phyloP scores from a whole-genome alignment of 2,329 filamentous ascomycete species.

The Calonectria hawksworthii region DNA sequence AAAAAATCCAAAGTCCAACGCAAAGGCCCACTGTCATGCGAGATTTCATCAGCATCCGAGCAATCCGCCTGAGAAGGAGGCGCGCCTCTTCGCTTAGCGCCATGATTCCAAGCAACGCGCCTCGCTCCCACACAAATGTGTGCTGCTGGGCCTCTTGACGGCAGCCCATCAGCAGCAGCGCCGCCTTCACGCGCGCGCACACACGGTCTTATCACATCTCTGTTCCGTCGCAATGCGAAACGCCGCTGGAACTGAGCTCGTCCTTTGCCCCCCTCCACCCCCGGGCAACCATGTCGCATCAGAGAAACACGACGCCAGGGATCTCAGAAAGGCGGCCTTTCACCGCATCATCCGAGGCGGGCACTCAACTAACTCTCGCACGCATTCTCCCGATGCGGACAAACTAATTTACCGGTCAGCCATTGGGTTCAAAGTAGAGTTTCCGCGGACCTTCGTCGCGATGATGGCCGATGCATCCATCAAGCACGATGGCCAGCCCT shows the following conservation, averaged over 20 bases:
- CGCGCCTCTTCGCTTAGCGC: neutral
- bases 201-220: neutral
- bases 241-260: neutral
- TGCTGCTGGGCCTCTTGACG: neutral
- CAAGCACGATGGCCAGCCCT: neutral
- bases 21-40: conserved; percentile 7
- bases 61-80: neutral
- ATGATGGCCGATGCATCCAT: neutral
- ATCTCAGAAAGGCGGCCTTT: neutral
- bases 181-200: neutral
- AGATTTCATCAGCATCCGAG: conserved; percentile 22
- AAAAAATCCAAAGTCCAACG: neutral
- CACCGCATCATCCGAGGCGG: neutral
- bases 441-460: neutral
- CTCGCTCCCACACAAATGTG: neutral
- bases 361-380: neutral
- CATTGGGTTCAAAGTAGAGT: neutral
- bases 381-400: neutral
- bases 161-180: neutral
- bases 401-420: conserved; percentile 7
- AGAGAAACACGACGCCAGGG: neutral
- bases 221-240: neutral
- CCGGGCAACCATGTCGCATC: neutral
- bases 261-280: neutral
- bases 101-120: neutral